Evolutionary conservation across 148 eudicot genomes (phyloP).

Genomic region (Silene uniflora): DNA sequence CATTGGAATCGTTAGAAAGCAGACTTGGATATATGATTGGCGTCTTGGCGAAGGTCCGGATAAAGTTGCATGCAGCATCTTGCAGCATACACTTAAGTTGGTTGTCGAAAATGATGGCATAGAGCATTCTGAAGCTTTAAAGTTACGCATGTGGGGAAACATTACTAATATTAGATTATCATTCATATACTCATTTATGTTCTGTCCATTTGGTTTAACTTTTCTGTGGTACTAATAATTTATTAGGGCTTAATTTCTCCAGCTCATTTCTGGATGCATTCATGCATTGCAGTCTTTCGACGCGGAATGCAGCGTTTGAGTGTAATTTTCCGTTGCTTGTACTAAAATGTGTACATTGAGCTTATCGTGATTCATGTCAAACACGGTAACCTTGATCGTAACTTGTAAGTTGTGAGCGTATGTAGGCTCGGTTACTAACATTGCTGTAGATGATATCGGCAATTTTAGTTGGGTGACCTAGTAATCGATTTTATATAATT

Average conservation of each 20-base stretch:
- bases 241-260: not conserved
- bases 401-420: no score
- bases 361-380: no score
- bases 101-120: not conserved
- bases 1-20: slow-evolving; percentile 3
- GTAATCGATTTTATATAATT: no score
- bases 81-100: not conserved
- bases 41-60: not conserved
- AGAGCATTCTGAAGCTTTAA: slow-evolving; percentile 11
- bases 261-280: not conserved
- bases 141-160: slow-evolving; percentile 15
- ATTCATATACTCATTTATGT: not conserved
- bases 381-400: no score
- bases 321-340: no score
- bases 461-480: no score
- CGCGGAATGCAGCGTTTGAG: not conserved
- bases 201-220: slow-evolving; percentile 1
- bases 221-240: not conserved
- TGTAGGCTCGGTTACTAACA: accelerated
- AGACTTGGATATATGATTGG: not conserved
- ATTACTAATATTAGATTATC: not conserved
- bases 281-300: no score
- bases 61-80: not conserved
- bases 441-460: no score
- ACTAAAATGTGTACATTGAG: no score